Conservation (phyloP, 2,329 filamentous ascomycete species). For the Colletotrichum tofieldiae region DNA sequence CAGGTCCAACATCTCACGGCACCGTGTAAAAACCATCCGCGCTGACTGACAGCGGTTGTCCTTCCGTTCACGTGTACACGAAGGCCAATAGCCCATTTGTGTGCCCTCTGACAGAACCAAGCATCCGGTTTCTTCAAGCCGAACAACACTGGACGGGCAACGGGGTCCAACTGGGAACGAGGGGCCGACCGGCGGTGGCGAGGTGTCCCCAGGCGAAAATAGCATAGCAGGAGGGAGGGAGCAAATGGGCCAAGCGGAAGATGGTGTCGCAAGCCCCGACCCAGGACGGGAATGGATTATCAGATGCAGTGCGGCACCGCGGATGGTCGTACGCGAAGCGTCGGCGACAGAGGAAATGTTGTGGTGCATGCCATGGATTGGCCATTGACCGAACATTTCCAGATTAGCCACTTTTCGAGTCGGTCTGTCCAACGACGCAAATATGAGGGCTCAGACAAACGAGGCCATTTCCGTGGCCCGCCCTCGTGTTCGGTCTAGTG, state of each 20-base stretch:
- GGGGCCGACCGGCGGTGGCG: background rate
- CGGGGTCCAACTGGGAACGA: background rate
- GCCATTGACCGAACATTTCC: conserved; percentile 13
- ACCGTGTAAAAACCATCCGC: background rate
- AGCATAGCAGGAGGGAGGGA: background rate
- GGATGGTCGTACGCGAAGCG: conserved; percentile 20
- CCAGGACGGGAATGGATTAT: conserved; percentile 30
- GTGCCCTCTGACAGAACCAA: conserved; percentile 19
- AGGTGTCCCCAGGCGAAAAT: conserved; percentile 13
- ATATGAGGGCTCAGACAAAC: conserved; percentile 6
- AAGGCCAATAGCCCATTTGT: background rate
- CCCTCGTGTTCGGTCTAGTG: conserved; percentile 28
- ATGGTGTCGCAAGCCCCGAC: conserved; percentile 24
- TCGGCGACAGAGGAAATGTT: conserved; percentile 1
- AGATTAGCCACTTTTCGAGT: background rate
- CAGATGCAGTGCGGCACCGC: conserved; percentile 21
- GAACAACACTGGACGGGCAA: background rate
- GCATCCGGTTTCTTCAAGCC: background rate
- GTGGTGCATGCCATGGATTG: conserved; percentile 18
- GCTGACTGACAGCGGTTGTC: background rate
- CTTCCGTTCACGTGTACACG: background rate
- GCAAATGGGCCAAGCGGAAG: conserved; percentile 10
- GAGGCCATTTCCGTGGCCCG: conserved; percentile 14
- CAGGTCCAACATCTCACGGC: conserved; percentile 13
- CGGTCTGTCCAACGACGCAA: conserved; percentile 10